phyloP scores from a whole-genome alignment of 2,329 filamentous ascomycete genomes.

The Fusarium penzigii region DNA sequence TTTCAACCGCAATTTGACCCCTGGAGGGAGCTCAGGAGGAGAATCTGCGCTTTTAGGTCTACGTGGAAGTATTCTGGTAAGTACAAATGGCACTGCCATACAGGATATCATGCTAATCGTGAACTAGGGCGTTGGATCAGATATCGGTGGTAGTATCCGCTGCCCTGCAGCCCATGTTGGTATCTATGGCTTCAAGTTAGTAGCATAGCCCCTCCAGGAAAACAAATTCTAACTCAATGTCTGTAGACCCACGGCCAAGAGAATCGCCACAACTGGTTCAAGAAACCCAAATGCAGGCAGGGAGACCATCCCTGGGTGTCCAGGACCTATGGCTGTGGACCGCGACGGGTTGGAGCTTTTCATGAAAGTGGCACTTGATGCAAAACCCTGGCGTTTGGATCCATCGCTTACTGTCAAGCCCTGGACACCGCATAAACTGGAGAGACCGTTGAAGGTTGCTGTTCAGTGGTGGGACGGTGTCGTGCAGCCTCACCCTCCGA shows the following conservation, averaged over 20 bases:
- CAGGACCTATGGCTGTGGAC: slow-evolving; percentile 37
- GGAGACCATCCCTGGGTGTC: slow-evolving; percentile 36
- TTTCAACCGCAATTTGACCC: slow-evolving; percentile 57
- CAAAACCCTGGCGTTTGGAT: slow-evolving; percentile 37
- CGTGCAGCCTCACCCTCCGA: slow-evolving; percentile 60
- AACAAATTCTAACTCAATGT: too few relatives aligned
- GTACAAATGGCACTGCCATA: neutral
- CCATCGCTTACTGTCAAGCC: slow-evolving; percentile 33
- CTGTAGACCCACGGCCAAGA: slow-evolving; percentile 33
- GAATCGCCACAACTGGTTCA: slow-evolving; percentile 30
- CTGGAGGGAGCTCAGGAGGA: slow-evolving; percentile 67
- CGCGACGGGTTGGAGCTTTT: slow-evolving; percentile 38
- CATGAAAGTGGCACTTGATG: slow-evolving; percentile 33
- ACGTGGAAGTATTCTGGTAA: slow-evolving; percentile 40
- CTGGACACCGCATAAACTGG: slow-evolving; percentile 38
- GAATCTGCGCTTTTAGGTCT: slow-evolving; percentile 43
- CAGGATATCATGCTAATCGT: neutral
- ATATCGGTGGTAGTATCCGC: slow-evolving; percentile 44
- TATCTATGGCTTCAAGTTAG: slow-evolving; percentile 37
- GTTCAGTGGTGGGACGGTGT: slow-evolving; percentile 61
- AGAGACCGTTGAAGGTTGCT: slow-evolving; percentile 56
- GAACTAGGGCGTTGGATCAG: slow-evolving; percentile 39
- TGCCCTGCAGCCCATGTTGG: slow-evolving; percentile 39
- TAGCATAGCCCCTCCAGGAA: neutral
- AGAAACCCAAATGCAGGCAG: slow-evolving; percentile 34